A percentile compares a stretch with the other conserved stretches of the same genome.
phyloP scores from a whole-genome alignment of 1,139 yeast genomes.

The Yamadazyma kanchanaburiensis region DNA sequence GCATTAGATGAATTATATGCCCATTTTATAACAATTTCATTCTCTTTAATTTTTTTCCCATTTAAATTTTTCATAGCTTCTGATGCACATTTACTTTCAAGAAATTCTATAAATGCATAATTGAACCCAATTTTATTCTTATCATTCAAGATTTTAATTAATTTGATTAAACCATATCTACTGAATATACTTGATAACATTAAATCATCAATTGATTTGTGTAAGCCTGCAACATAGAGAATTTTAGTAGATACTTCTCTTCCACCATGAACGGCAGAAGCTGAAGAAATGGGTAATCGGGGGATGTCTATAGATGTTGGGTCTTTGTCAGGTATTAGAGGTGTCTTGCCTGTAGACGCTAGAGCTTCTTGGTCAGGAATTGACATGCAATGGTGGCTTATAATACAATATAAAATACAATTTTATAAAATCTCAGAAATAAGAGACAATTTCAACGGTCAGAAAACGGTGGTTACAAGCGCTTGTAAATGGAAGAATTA shows the following conservation, averaged over 20 bases:
- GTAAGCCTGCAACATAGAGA: slow-evolving; percentile 74
- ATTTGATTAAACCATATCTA: slow-evolving; percentile 56
- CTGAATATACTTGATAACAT: slow-evolving; percentile 58
- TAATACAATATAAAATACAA: no score
- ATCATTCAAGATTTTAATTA: slow-evolving; percentile 69
- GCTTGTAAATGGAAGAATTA: no score
- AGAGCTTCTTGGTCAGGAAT: no score
- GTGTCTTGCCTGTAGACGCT: no score
- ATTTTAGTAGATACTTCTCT: slow-evolving; percentile 72
- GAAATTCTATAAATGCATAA: slow-evolving; percentile 83
- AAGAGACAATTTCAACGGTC: no score
- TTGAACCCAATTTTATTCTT: slow-evolving; percentile 72
- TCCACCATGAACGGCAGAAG: slow-evolving; percentile 76
- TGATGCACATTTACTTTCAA: slow-evolving; percentile 54
- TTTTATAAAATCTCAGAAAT: no score
- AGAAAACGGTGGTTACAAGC: no score
- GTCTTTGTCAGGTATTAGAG: no score
- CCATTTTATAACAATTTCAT: slow-evolving; percentile 68
- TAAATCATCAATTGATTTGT: slow-evolving; percentile 63
- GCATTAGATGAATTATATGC: slow-evolving; percentile 70
- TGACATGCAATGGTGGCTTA: no score
- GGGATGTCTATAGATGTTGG: no score
- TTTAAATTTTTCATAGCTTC: slow-evolving; percentile 60
- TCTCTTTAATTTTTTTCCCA: slow-evolving; percentile 50
- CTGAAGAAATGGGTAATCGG: no score